Conservation (phyloP, 805 yeast species). For the Suhomyces pyralidae region DNA sequence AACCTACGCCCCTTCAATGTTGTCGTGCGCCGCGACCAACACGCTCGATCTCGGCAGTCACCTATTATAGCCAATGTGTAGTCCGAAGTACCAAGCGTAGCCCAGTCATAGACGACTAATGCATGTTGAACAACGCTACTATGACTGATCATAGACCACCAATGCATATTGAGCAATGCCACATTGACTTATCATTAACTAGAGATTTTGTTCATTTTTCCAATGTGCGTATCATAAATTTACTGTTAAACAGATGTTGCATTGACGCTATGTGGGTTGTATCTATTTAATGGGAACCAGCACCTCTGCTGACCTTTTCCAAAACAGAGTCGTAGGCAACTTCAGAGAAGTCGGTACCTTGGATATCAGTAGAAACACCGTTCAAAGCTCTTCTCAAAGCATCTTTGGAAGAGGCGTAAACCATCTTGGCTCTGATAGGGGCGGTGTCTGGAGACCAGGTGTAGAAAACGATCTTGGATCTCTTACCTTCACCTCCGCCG, state of each 20-base stretch:
- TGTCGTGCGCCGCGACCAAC: background rate
- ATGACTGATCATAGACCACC: too few species aligned
- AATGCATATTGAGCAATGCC: too few species aligned
- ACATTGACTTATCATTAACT: too few species aligned
- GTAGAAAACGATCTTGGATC: constrained; percentile 65
- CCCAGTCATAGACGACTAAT: background rate
- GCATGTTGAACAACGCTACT: too few species aligned
- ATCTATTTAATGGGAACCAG: constrained; percentile 39
- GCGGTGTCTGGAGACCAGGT: constrained; percentile 99
- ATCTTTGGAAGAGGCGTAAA: constrained; percentile 96
- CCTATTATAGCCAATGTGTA: background rate
- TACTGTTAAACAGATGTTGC: too few species aligned
- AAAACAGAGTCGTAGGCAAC: constrained; percentile 91
- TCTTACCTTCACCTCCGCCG: constrained; percentile 89
- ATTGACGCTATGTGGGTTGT: background rate
- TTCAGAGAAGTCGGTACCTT: constrained; percentile 97
- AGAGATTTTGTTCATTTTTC: background rate
- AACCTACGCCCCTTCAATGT: background rate
- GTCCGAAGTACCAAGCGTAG: background rate
- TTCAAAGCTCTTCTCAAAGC: constrained; percentile 96
- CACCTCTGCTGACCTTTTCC: constrained; percentile 84
- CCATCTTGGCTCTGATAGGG: constrained; percentile 93
- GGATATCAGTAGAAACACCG: constrained; percentile 91
- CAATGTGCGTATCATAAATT: too few species aligned
- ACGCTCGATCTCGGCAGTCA: background rate